phyloP scores from a whole-genome alignment of 352 stramenopile species.

The Globisporangium viniferum region DNA sequence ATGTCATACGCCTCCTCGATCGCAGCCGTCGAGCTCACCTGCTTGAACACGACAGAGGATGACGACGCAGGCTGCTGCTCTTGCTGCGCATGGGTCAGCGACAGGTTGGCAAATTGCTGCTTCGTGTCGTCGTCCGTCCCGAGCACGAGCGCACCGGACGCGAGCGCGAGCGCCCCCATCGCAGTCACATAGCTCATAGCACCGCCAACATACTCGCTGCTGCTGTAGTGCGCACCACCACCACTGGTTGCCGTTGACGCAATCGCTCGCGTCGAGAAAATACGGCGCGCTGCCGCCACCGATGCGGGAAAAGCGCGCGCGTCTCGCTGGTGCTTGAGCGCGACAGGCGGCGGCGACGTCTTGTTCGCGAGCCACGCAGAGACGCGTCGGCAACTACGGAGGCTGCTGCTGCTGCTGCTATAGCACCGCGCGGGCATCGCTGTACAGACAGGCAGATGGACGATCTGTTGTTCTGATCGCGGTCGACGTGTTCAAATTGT shows the following conservation, averaged over 20 bases:
- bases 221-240: neutral
- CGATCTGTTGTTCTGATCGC: neutral
- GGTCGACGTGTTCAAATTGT: neutral
- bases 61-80: neutral
- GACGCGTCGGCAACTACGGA: neutral
- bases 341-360: neutral
- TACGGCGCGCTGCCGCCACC: neutral
- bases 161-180: constrained; percentile 10
- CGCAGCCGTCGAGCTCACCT: constrained; percentile 12
- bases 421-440: constrained; percentile 8
- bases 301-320: neutral
- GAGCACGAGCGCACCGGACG: constrained; percentile 9
- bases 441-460: neutral
- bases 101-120: neutral
- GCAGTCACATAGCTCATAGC: neutral
- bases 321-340: neutral
- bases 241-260: neutral
- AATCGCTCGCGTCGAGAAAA: constrained; percentile 2
- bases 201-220: neutral
- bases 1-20: constrained; percentile 78
- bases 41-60: neutral
- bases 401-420: neutral
- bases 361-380: constrained; percentile 7
- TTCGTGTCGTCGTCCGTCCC: constrained; percentile 1
- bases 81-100: constrained; percentile 4